Evolutionary conservation across 768 basidiomycete species (phyloP).

Genomic region (Kwoniella newhampshirensis): DNA sequence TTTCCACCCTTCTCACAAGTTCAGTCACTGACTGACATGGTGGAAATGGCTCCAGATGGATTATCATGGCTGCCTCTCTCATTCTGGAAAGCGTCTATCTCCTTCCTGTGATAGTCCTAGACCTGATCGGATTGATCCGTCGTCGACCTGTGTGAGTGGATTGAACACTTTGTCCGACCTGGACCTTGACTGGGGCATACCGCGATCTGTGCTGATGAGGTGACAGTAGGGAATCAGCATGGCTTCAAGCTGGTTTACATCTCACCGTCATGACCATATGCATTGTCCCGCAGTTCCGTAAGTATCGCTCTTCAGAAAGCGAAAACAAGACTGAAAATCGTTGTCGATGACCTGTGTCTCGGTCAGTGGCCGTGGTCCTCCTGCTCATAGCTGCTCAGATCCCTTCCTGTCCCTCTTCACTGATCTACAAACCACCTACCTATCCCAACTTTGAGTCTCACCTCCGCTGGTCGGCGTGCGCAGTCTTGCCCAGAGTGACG

Average conservation of each 20-base stretch:
- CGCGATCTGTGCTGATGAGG: not conserved
- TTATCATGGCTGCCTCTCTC: constrained; percentile 7
- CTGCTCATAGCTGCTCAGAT: constrained; percentile 10
- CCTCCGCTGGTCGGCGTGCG: constrained; percentile 15
- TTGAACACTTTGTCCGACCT: not conserved
- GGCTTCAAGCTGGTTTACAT: constrained; percentile 17
- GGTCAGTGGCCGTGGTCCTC: constrained; percentile 5
- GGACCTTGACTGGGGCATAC: not conserved
- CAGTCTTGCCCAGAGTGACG: constrained; percentile 7
- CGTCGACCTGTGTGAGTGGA: constrained; percentile 15
- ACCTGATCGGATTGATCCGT: constrained; percentile 11
- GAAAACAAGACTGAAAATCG: not conserved
- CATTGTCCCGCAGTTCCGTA: constrained; percentile 6
- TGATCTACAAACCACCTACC: constrained; percentile 7
- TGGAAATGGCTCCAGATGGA: constrained; percentile 5
- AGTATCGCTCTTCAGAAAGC: constrained; percentile 1
- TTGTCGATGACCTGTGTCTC: too few species aligned
- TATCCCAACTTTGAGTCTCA: constrained; percentile 12
- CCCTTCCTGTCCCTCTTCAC: constrained; percentile 10
- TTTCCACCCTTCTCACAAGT: not conserved
- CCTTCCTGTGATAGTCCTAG: constrained; percentile 12
- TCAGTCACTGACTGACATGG: not conserved
- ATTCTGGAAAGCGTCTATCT: constrained; percentile 14
- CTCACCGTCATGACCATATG: constrained; percentile 13
- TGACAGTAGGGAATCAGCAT: constrained; percentile 8